Evolutionary conservation across 2,329 filamentous ascomycete species (phyloP).

Genomic region (Sclerotinia subarctica): DNA sequence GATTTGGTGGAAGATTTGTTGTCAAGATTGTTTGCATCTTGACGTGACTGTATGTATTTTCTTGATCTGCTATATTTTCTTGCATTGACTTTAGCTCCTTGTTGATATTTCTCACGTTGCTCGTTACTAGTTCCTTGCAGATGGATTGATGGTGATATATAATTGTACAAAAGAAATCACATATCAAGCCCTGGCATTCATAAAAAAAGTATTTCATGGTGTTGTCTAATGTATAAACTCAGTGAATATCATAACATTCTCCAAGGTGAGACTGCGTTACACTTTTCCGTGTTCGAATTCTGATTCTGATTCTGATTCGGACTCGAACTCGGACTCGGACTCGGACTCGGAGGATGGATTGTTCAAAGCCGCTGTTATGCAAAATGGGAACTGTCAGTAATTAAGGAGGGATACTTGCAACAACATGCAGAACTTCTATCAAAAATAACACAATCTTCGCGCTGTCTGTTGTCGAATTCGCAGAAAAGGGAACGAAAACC

Average conservation of each 20-base stretch:
- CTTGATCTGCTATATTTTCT: background rate
- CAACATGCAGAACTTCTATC: constrained; percentile 46
- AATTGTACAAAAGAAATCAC: background rate
- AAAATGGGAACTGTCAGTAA: constrained; percentile 43
- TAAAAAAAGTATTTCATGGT: too few relatives aligned
- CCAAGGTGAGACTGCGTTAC: too few relatives aligned
- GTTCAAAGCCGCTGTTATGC: constrained; percentile 51
- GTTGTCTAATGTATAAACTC: background rate
- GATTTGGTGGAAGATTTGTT: background rate
- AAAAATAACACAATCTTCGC: too few relatives aligned
- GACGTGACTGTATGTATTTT: background rate
- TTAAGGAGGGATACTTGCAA: constrained; percentile 52
- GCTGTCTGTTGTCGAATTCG: too few relatives aligned
- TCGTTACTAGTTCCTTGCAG: background rate
- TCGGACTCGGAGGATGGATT: too few relatives aligned
- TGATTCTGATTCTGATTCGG: constrained; percentile 32
- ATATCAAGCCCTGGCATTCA: background rate
- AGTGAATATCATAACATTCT: too few relatives aligned
- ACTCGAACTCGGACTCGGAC: too few relatives aligned
- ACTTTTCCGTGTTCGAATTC: constrained; percentile 42
- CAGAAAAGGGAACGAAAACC: too few relatives aligned
- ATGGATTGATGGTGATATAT: background rate
- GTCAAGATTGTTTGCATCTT: background rate
- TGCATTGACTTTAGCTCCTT: background rate
- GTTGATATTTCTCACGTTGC: background rate